Evolutionary conservation across 257 asterid genomes (phyloP).

Genomic region (Schizonepeta tenuifolia): DNA sequence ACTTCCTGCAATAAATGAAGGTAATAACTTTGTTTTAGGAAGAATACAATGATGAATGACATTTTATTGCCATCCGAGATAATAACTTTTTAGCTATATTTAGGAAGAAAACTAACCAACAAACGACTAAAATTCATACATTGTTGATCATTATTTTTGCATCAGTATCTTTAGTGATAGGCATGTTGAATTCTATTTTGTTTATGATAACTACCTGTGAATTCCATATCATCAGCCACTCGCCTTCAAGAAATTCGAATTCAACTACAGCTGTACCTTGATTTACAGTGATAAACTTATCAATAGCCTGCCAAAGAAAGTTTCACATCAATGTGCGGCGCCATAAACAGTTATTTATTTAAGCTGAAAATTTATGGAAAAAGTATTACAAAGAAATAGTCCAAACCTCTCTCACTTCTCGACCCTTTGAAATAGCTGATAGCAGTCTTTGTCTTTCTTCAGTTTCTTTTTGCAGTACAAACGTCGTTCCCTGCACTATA

Average conservation of each 20-base stretch:
- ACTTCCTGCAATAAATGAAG: constrained; percentile 53
- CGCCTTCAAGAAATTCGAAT: constrained; percentile 75
- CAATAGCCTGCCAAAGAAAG: constrained; percentile 61
- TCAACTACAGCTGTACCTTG: constrained; percentile 45
- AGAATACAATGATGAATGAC: neutral
- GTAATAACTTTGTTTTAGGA: neutral
- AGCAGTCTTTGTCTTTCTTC: constrained; percentile 78
- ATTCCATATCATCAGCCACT: constrained; percentile 95
- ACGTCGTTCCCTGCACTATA: constrained; percentile 98
- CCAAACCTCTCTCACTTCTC: constrained; percentile 63
- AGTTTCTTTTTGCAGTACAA: constrained; percentile 91
- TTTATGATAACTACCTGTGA: constrained; percentile 63
- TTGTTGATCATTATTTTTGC: neutral
- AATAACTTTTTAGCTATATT: neutral
- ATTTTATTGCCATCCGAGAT: neutral
- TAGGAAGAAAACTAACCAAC: neutral
- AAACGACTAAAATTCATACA: neutral
- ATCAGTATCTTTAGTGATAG: neutral
- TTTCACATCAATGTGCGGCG: constrained; percentile 10
- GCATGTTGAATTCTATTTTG: neutral
- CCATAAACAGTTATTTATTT: neutral
- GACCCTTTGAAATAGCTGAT: constrained; percentile 62
- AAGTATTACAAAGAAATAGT: neutral
- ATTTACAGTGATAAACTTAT: constrained; percentile 54
- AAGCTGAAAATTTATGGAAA: neutral